Evolutionary conservation across 345 rosid genomes (phyloP).

Genomic region (Firmiana major): DNA sequence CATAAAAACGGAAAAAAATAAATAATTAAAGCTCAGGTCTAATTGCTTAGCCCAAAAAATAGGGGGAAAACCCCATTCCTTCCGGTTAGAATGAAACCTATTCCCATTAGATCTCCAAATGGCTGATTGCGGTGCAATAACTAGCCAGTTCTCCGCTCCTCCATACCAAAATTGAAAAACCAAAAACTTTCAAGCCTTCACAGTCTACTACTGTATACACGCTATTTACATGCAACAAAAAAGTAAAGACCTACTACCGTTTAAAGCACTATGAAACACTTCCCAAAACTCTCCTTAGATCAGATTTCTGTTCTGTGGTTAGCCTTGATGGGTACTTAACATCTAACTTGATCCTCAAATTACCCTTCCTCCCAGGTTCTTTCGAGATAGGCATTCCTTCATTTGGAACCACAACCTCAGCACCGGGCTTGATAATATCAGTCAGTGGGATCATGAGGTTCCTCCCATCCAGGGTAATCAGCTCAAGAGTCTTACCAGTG

Average conservation of each 20-base stretch:
- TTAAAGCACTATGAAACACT: conserved; percentile 41
- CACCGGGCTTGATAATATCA: conserved; percentile 70
- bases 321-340: conserved; percentile 82
- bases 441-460: conserved; percentile 61
- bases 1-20: not conserved
- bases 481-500: conserved; percentile 67
- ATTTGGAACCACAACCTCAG: conserved; percentile 66
- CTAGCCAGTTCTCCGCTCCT: conserved; percentile 3
- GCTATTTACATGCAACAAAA: conserved; percentile 28
- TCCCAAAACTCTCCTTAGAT: conserved; percentile 69
- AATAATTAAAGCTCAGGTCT: not conserved
- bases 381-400: conserved; percentile 95
- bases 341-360: conserved; percentile 72
- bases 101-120: not conserved
- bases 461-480: conserved; percentile 74
- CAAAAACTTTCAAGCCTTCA: conserved; percentile 22
- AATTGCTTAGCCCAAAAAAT: not conserved
- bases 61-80: not conserved
- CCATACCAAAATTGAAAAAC: not conserved
- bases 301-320: conserved; percentile 72
- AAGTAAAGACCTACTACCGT: not conserved
- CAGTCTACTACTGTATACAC: conserved; percentile 19
- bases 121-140: not conserved
- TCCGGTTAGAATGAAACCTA: conserved; percentile 1
- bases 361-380: conserved; percentile 80